Evolutionary conservation across 805 yeast species (phyloP).

Genomic region (Danielia reshetovae): DNA sequence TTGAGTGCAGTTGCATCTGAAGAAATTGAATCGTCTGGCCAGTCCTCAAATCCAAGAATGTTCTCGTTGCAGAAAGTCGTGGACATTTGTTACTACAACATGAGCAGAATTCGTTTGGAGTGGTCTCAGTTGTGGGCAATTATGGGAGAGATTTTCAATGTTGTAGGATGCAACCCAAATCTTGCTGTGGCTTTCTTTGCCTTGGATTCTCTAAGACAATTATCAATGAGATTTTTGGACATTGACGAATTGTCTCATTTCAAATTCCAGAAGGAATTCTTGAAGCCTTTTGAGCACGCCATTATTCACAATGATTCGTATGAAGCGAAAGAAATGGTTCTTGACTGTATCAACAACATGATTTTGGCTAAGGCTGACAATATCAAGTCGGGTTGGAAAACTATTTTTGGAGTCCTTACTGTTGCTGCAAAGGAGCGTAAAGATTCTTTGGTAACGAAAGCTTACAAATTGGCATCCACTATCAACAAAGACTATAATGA

Average conservation of each 20-base stretch:
- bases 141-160: conserved; percentile 85
- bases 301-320: conserved; percentile 61
- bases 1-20: conserved; percentile 82
- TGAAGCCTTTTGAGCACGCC: conserved; percentile 84
- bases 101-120: conserved; percentile 92
- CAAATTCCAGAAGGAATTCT: conserved; percentile 90
- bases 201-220: conserved; percentile 86
- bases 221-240: conserved; percentile 87
- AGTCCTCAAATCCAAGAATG: conserved; percentile 78
- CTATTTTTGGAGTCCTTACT: conserved; percentile 75
- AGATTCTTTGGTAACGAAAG: conserved; percentile 58
- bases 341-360: conserved; percentile 87
- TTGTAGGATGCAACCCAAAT: conserved; percentile 78
- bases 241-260: conserved; percentile 93
- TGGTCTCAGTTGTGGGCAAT: conserved; percentile 96
- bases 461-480: conserved; percentile 59
- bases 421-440: conserved; percentile 62
- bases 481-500: conserved; percentile 61
- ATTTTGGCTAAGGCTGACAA: conserved; percentile 66
- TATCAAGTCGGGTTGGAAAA: conserved; percentile 92
- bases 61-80: conserved; percentile 93
- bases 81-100: conserved; percentile 95
- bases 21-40: conserved; percentile 86
- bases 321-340: conserved; percentile 80
- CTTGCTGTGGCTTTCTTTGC: conserved; percentile 82